phyloP scores from a whole-genome alignment of 306 rosid genomes.

The Castanospermum australe region DNA sequence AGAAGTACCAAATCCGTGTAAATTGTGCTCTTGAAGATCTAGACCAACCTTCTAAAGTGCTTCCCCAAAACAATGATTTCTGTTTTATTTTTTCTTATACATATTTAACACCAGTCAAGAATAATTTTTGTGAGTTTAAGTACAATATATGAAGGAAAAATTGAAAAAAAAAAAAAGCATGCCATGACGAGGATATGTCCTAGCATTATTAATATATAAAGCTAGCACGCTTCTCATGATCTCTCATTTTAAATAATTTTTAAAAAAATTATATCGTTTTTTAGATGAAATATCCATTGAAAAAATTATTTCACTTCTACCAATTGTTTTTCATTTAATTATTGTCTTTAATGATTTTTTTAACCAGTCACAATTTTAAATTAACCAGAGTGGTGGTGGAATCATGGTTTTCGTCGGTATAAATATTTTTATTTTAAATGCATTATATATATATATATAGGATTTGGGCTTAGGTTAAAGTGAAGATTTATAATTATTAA shows the following conservation, averaged over 20 bases:
- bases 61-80: not conserved
- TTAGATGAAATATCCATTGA: no score
- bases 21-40: slow-evolving; percentile 30
- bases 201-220: not conserved
- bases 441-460: no score
- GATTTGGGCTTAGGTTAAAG: no score
- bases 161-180: slow-evolving; percentile 10
- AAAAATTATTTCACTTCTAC: no score
- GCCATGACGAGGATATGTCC: not conserved
- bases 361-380: no score
- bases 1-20: slow-evolving; percentile 27
- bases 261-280: no score
- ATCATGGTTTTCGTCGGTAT: no score
- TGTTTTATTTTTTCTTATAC: not conserved
- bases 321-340: no score
- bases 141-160: slow-evolving; percentile 12
- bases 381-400: no score
- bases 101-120: not conserved
- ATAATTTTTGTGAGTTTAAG: slow-evolving; percentile 23
- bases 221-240: not conserved
- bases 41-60: slow-evolving; percentile 4
- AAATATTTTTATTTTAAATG: no score
- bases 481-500: no score
- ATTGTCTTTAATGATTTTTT: no score
- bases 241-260: not conserved